These are phyloP conservation scores for Pistacia atlantica DNA, from an alignment of 345 rosid species.

Conservation along the genomic window DNA sequence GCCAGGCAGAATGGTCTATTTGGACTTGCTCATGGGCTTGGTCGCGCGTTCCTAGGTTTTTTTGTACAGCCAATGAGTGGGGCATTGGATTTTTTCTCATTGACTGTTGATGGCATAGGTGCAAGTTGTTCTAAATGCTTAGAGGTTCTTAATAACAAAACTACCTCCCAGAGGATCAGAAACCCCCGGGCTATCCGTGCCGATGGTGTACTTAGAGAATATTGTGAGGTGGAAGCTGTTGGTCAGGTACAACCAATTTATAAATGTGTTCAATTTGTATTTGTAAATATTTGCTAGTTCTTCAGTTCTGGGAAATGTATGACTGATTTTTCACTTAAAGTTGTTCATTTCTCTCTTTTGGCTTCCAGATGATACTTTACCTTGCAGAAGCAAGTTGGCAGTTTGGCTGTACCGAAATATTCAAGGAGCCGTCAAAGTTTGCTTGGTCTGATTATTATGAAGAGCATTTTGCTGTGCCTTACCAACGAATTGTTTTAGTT, in stretches of 20 bases:
- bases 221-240: slow-evolving; percentile 83
- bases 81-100: slow-evolving; percentile 90
- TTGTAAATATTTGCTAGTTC: slow-evolving; percentile 4
- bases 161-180: slow-evolving; percentile 72
- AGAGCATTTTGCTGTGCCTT: slow-evolving; percentile 77
- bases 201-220: slow-evolving; percentile 78
- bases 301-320: not conserved
- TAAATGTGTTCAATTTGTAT: not conserved
- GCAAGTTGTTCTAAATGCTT: slow-evolving; percentile 93
- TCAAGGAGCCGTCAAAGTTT: slow-evolving; percentile 92
- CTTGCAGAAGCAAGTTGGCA: slow-evolving; percentile 90
- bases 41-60: slow-evolving; percentile 82
- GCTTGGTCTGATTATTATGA: slow-evolving; percentile 89
- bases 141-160: slow-evolving; percentile 68
- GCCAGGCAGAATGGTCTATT: slow-evolving; percentile 83
- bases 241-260: slow-evolving; percentile 66
- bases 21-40: slow-evolving; percentile 97
- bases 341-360: slow-evolving; percentile 18
- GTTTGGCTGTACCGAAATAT: slow-evolving; percentile 90
- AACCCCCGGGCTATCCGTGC: slow-evolving; percentile 86
- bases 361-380: slow-evolving; percentile 81
- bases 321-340: slow-evolving; percentile 1
- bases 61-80: slow-evolving; percentile 95
- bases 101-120: slow-evolving; percentile 94
- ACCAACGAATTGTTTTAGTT: slow-evolving; percentile 77